These are phyloP conservation scores for Moesziomyces aphidis DNA, from an alignment of 1,284 basidiomycete species.

Conservation along the genomic window DNA sequence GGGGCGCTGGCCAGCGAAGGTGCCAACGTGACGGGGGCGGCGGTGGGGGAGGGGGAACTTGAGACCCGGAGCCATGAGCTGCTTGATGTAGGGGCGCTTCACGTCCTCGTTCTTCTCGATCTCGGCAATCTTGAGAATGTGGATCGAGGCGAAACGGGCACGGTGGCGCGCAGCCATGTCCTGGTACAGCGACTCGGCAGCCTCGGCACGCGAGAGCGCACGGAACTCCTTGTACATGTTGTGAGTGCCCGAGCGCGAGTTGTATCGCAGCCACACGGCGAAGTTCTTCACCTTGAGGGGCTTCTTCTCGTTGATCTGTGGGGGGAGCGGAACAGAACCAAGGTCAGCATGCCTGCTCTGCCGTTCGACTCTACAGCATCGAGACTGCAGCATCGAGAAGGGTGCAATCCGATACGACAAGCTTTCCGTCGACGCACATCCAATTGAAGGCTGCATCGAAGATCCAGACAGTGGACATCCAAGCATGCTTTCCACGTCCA, in stretches of 20 bases:
- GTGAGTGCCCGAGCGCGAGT: slow-evolving; percentile 68
- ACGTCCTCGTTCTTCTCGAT: slow-evolving; percentile 91
- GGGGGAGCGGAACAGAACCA: not conserved
- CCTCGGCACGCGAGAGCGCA: slow-evolving; percentile 91
- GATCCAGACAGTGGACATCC: too few relatives aligned
- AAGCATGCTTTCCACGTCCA: too few relatives aligned
- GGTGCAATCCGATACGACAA: too few relatives aligned
- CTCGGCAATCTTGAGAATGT: slow-evolving; percentile 93
- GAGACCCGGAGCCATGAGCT: slow-evolving; percentile 88
- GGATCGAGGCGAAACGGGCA: slow-evolving; percentile 98
- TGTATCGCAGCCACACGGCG: slow-evolving; percentile 99
- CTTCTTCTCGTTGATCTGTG: slow-evolving; percentile 80
- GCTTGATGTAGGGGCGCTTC: slow-evolving; percentile 90
- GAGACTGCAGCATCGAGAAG: too few relatives aligned
- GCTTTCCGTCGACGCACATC: too few relatives aligned
- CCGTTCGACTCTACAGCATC: too few relatives aligned
- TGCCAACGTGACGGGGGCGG: slow-evolving; percentile 68
- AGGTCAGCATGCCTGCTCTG: slow-evolving; percentile 18
- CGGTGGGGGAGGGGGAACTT: slow-evolving; percentile 99
- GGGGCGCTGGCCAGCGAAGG: slow-evolving; percentile 69
- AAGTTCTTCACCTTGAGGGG: slow-evolving; percentile 99
- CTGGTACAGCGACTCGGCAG: slow-evolving; percentile 97
- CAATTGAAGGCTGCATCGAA: too few relatives aligned
- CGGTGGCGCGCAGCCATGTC: slow-evolving; percentile 99
- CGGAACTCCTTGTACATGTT: slow-evolving; percentile 88